phyloP scores from a whole-genome alignment of 495 filamentous ascomycete genomes.

The Symbiotaphrina buchneri region DNA sequence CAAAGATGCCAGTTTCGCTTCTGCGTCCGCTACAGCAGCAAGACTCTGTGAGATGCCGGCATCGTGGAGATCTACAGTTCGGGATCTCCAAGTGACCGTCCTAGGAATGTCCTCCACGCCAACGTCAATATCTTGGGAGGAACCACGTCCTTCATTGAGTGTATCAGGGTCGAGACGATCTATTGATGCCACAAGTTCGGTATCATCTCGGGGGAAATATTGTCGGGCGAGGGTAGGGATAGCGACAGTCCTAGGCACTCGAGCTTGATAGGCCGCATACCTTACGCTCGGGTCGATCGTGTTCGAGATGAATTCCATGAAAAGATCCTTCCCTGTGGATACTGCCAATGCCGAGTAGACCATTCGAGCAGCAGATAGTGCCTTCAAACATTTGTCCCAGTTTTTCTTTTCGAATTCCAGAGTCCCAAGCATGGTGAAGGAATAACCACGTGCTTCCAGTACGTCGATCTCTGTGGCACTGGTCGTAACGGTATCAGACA shows the following conservation, averaged over 20 bases:
- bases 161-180: constrained; percentile 50
- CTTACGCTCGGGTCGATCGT: constrained; percentile 86
- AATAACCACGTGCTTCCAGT: constrained; percentile 74
- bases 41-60: constrained; percentile 70
- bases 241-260: constrained; percentile 61
- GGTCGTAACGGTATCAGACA: constrained; percentile 31
- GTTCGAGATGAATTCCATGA: constrained; percentile 61
- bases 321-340: constrained; percentile 42
- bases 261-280: constrained; percentile 80
- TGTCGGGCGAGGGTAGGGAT: constrained; percentile 55
- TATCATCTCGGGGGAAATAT: constrained; percentile 41
- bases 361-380: constrained; percentile 53
- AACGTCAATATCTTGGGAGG: constrained; percentile 20
- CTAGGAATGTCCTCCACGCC: constrained; percentile 37
- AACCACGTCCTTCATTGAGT: constrained; percentile 41
- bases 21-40: constrained; percentile 29
- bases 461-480: constrained; percentile 48
- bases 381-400: constrained; percentile 58
- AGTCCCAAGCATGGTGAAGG: constrained; percentile 46
- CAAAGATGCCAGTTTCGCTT: constrained; percentile 29
- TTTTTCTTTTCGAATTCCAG: constrained; percentile 65
- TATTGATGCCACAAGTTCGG: constrained; percentile 36
- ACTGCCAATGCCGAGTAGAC: constrained; percentile 63
- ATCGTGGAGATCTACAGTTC: constrained; percentile 76
- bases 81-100: constrained; percentile 69